Evolutionary conservation across 805 yeast species (phyloP).

Genomic region (Wickerhamiella australiensis): DNA sequence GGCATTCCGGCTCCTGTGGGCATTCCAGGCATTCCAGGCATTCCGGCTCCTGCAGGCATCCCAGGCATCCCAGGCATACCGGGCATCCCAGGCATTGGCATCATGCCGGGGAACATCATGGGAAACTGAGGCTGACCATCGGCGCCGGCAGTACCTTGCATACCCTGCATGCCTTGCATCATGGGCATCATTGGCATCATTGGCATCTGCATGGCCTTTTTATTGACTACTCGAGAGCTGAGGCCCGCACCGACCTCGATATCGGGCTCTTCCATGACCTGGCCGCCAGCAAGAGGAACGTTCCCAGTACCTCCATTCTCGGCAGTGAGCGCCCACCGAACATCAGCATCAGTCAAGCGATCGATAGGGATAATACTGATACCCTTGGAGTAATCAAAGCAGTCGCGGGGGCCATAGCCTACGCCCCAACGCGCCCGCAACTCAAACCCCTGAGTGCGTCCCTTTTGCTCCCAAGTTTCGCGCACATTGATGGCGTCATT

Average conservation of each 20-base stretch:
- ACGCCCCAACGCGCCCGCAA: conserved; percentile 97
- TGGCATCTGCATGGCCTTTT: conserved; percentile 4
- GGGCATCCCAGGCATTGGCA: conserved; percentile 23
- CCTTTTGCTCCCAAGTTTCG: conserved; percentile 44
- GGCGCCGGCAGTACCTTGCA: conserved; percentile 21
- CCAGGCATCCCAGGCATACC: conserved; percentile 21
- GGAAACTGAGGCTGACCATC: background rate
- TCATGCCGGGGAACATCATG: conserved; percentile 18
- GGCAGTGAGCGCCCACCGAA: conserved; percentile 75
- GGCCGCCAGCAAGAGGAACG: conserved; percentile 59
- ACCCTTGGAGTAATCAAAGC: conserved; percentile 91
- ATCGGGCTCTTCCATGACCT: conserved; percentile 92
- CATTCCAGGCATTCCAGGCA: conserved; percentile 18
- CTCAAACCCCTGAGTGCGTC: conserved; percentile 48
- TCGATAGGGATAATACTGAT: conserved; percentile 74
- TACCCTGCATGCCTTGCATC: conserved; percentile 19
- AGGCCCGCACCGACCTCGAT: conserved; percentile 92
- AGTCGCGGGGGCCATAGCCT: conserved; percentile 97
- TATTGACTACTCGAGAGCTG: conserved; percentile 39
- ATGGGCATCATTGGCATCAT: conserved; percentile 16
- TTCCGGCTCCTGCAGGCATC: conserved; percentile 18
- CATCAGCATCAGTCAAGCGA: conserved; percentile 89
- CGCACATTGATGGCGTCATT: conserved; percentile 80
- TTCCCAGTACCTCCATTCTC: conserved; percentile 98
- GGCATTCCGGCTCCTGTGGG: background rate